Evolutionary conservation across 2,329 filamentous ascomycete genomes (phyloP), one percentile per base, ranked within the genome.

Genomic region (Penicillium italicum): DNA sequence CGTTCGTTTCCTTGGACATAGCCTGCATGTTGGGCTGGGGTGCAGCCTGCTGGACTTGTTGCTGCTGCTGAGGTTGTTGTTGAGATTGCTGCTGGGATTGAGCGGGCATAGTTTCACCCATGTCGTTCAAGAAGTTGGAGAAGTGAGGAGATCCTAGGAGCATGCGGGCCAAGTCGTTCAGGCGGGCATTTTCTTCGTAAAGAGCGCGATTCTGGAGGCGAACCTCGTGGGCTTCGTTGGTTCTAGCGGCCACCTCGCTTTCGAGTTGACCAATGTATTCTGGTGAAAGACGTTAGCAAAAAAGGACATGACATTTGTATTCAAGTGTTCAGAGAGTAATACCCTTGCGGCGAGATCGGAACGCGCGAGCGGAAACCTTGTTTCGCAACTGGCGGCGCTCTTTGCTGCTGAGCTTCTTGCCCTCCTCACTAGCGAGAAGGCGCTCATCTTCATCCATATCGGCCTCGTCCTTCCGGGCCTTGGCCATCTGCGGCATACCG

Each of bases 361-460:
- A 99, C 49, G 93, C 93, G 65, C 94, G 90, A 60, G 94, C 94
- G 40, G 94, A 99, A 5, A 99, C 94, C 78, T 99, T 99, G 83
- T 99, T 99, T 62, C 94, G 86, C n/a, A 99, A 83, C 76, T 97
- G 94, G 64, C 94, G 87, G 58, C 94, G 87, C 77, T 97, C 92
- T 79, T 97, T 97, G 80, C 91, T 96, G 76, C 87, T 94, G n/a
- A 99, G 83, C 80, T 97, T 97, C 86, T 99, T 99, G 68, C 93
- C 94, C 77, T 97, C 93, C 69, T 99, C 94, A 58, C 91, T 97
- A n/a, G 91, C 91, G 45, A 97, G 81, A 10, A 97, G 81, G 63
- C 90, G 84, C 80, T 97, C 94, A 67, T 97, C 94, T 74, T 97
- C 93, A 66, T 99, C 94, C 93, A 99, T 97, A 50, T 97, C 93